A percentile compares a stretch with the other conserved stretches of the same genome.
phyloP scores from a whole-genome alignment of 371 early-diverging fungal genomes.

The Blyttiomyces sp. region DNA sequence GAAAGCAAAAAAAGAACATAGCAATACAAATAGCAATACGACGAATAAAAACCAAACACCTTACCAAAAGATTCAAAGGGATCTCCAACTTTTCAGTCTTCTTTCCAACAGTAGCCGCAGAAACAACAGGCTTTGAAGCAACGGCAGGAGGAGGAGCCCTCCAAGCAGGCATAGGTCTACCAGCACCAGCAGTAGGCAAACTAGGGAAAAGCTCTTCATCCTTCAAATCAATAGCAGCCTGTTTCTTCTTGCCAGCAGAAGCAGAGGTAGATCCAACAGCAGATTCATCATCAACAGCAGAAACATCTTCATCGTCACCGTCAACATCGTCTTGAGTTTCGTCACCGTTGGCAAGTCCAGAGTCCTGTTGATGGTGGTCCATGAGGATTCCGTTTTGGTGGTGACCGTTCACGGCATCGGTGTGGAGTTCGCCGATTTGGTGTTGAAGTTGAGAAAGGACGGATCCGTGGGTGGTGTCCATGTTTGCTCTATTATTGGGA shows the following conservation, averaged over 20 bases:
- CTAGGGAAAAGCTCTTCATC: constrained; percentile 41
- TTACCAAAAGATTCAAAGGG: constrained; percentile 33
- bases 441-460: constrained; percentile 16
- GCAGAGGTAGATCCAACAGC: neutral
- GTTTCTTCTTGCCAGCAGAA: neutral
- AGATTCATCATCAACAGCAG: neutral
- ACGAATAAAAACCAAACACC: neutral
- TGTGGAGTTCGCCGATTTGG: constrained; percentile 15
- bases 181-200: constrained; percentile 22
- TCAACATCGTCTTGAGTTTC: neutral
- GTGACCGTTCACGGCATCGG: constrained; percentile 17
- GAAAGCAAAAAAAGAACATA: neutral
- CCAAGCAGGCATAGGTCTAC: constrained; percentile 12
- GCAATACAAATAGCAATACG: neutral
- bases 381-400: too few species aligned
- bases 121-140: constrained; percentile 1
- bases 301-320: neutral
- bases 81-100: constrained; percentile 39
- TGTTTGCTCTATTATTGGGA: too few species aligned
- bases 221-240: constrained; percentile 22
- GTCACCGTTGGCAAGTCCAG: neutral
- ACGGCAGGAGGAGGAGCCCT: constrained; percentile 14
- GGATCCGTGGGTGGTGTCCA: constrained; percentile 1
- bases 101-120: constrained; percentile 8
- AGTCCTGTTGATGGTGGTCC: too few species aligned